Conservation (phyloP, 345 rosid genomes). For the Mangifera indica region DNA sequence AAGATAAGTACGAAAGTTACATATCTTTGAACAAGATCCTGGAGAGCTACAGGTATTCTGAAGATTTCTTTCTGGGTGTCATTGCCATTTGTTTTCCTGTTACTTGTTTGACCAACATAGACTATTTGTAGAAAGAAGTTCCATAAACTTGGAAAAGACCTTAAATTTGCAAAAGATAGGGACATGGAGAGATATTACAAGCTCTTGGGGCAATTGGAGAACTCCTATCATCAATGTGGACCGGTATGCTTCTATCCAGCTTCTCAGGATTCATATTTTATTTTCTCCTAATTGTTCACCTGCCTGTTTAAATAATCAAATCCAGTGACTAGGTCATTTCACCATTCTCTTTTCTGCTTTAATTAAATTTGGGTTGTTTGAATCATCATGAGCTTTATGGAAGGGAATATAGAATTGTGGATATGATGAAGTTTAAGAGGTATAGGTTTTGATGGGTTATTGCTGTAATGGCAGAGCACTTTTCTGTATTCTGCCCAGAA, state of each 20-base stretch:
- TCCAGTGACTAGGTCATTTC: too few species aligned
- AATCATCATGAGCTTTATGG: not conserved
- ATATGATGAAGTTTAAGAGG: not conserved
- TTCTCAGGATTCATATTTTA: not conserved
- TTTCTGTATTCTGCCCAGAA: not conserved
- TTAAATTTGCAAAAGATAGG: slow-evolving; percentile 62
- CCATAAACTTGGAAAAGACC: slow-evolving; percentile 71
- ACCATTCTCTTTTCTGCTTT: too few species aligned
- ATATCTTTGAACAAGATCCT: slow-evolving; percentile 66
- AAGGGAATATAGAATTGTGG: slow-evolving; percentile 4
- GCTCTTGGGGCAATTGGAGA: slow-evolving; percentile 54
- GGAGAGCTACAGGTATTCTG: slow-evolving; percentile 68
- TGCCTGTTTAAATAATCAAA: not conserved
- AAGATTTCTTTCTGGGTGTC: slow-evolving; percentile 10
- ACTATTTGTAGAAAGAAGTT: slow-evolving; percentile 57
- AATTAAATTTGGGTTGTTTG: too few species aligned
- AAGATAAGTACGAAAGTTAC: slow-evolving; percentile 76
- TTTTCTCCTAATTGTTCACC: not conserved
- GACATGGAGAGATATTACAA: slow-evolving; percentile 64
- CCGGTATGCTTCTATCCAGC: slow-evolving; percentile 41
- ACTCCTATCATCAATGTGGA: slow-evolving; percentile 64
- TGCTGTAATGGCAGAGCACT: not conserved
- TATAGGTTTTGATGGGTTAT: not conserved
- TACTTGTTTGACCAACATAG: slow-evolving; percentile 8
- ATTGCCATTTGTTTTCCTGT: not conserved